Evolutionary conservation across 2,329 filamentous ascomycete species (phyloP).

Genomic region (Fusarium buharicum): DNA sequence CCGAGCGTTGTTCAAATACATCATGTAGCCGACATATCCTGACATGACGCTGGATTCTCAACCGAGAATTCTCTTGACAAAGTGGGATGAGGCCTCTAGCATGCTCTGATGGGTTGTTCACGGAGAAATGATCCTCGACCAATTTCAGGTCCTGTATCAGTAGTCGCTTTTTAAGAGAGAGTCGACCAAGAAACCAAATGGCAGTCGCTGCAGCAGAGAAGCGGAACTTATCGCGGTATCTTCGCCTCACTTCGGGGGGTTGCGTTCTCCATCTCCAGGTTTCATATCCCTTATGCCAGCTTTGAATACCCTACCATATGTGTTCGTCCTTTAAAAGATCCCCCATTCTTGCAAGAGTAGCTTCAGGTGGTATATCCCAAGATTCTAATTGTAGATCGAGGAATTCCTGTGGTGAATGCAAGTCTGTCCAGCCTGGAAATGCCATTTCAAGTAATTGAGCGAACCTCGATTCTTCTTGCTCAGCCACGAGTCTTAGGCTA

Average conservation of each 20-base stretch:
- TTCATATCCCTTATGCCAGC: background rate
- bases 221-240: conserved; percentile 1
- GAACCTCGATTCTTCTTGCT: background rate
- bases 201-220: conserved; percentile 11
- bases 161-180: background rate
- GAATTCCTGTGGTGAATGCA: too few relatives aligned
- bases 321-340: background rate
- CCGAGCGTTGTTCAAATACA: too few relatives aligned
- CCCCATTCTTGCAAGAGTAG: background rate
- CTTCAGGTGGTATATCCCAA: background rate
- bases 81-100: conserved; percentile 2
- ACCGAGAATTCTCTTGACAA: conserved; percentile 1
- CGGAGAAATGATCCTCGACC: background rate
- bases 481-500: background rate
- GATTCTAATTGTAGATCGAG: background rate
- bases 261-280: too few relatives aligned
- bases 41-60: too few relatives aligned
- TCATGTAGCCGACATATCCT: too few relatives aligned
- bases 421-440: background rate
- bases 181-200: conserved; percentile 6
- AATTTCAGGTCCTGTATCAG: background rate
- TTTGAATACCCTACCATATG: background rate
- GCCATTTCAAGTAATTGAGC: background rate
- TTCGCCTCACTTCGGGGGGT: background rate
- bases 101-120: background rate